phyloP scores from a whole-genome alignment of 768 basidiomycete species.

The Trametopsis cervina region DNA sequence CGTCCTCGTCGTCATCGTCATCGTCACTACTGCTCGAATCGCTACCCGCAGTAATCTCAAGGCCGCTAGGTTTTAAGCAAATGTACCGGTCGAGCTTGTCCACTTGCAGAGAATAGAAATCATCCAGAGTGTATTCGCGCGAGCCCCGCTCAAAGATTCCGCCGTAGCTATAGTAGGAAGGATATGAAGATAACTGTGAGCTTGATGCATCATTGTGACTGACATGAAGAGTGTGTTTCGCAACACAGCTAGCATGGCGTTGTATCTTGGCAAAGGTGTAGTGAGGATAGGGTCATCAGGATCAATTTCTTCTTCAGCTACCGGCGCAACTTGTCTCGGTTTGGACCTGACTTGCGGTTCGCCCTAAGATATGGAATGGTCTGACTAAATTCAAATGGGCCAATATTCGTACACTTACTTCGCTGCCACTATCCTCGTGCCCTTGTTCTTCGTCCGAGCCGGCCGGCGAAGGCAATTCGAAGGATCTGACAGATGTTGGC shows the following conservation, averaged over 20 bases:
- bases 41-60: slow-evolving; percentile 55
- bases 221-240: slow-evolving; percentile 84
- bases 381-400: no score
- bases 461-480: slow-evolving; percentile 16
- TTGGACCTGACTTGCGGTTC: no score
- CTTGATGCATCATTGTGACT: slow-evolving; percentile 20
- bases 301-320: slow-evolving; percentile 2
- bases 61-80: slow-evolving; percentile 63
- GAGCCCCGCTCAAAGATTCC: slow-evolving; percentile 82
- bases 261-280: slow-evolving; percentile 69
- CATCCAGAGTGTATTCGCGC: slow-evolving; percentile 84
- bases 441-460: slow-evolving; percentile 16
- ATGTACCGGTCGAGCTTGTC: slow-evolving; percentile 79
- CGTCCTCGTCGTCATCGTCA: slow-evolving; percentile 50
- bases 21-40: slow-evolving; percentile 57
- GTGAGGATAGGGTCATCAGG: slow-evolving; percentile 61
- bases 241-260: slow-evolving; percentile 81
- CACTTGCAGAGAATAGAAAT: slow-evolving; percentile 73
- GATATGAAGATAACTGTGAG: not conserved
- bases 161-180: slow-evolving; percentile 52
- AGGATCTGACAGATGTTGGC: slow-evolving; percentile 10
- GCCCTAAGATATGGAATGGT: no score
- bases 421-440: slow-evolving; percentile 11
- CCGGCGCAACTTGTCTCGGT: not conserved
- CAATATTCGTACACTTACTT: slow-evolving; percentile 13